phyloP scores from a whole-genome alignment of 129 eudicot genomes.

The Flaveria robusta region DNA sequence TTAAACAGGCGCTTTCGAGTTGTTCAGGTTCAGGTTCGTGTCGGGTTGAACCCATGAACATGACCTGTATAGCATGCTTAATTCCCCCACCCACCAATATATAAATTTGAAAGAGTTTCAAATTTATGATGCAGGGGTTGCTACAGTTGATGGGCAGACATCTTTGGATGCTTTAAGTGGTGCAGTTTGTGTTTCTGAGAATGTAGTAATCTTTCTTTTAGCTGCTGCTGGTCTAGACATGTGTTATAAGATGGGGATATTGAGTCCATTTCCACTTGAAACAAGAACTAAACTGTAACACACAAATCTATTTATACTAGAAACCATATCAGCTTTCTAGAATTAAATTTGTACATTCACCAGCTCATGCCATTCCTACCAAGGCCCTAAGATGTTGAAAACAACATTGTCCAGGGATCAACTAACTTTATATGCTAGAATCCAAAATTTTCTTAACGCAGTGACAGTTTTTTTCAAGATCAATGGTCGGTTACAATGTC shows the following conservation, averaged over 20 bases:
- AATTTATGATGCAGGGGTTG: slow-evolving; percentile 66
- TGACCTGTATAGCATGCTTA: too few relatives aligned
- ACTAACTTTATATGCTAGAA: slow-evolving; percentile 3
- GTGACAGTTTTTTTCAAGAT: neutral
- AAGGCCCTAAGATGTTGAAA: slow-evolving; percentile 5
- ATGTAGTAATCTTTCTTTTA: slow-evolving; percentile 63
- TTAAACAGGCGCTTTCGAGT: neutral
- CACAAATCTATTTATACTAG: slow-evolving; percentile 11
- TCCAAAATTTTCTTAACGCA: neutral
- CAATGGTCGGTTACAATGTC: too few relatives aligned
- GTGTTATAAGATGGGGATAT: slow-evolving; percentile 63
- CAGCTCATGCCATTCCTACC: neutral
- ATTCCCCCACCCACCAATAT: neutral
- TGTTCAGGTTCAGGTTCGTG: too few relatives aligned
- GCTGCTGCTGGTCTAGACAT: slow-evolving; percentile 85
- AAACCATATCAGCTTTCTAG: neutral
- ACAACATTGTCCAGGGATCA: slow-evolving; percentile 14
- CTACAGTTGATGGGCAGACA: slow-evolving; percentile 59
- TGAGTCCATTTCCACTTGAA: slow-evolving; percentile 80
- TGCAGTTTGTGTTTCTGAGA: slow-evolving; percentile 65
- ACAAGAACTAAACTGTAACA: slow-evolving; percentile 37
- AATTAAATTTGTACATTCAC: neutral
- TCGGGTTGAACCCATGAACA: too few relatives aligned
- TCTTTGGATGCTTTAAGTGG: slow-evolving; percentile 65
- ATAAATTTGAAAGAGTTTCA: neutral